Percentiles rank a stretch among this genome's conserved stretches.
Evolutionary conservation across 2,329 filamentous ascomycete species (phyloP).

Genomic region (Emmonsia crescens): DNA sequence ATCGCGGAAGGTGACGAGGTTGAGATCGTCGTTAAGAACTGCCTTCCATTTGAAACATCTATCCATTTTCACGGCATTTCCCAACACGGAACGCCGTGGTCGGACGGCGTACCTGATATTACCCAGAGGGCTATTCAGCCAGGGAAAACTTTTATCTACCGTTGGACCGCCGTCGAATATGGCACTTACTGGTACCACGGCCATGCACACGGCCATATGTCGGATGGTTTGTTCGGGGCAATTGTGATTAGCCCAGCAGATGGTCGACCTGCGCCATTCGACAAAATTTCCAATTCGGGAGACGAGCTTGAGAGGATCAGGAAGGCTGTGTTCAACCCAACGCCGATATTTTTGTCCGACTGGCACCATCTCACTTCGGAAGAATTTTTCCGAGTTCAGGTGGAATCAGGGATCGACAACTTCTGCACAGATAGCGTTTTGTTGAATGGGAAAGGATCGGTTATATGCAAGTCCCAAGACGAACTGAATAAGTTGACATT

Average conservation of each 20-base stretch:
- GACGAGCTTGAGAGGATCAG: slow-evolving; percentile 31
- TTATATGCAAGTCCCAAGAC: slow-evolving; percentile 40
- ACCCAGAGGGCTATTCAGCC: slow-evolving; percentile 16
- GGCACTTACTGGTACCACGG: slow-evolving; percentile 30
- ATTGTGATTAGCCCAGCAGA: slow-evolving; percentile 35
- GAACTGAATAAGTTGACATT: slow-evolving; percentile 29
- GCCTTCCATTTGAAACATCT: slow-evolving; percentile 10
- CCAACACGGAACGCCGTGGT: slow-evolving; percentile 14
- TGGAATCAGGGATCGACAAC: slow-evolving; percentile 23
- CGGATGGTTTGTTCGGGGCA: slow-evolving; percentile 46
- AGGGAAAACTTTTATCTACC: slow-evolving; percentile 21
- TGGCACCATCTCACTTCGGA: slow-evolving; percentile 42
- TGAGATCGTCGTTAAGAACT: slow-evolving; percentile 13
- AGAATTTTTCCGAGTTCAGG: slow-evolving; percentile 21
- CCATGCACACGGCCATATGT: slow-evolving; percentile 39
- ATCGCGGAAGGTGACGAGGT: slow-evolving; percentile 8
- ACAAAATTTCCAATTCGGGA: slow-evolving; percentile 32
- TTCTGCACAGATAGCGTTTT: slow-evolving; percentile 50
- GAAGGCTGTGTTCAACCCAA: slow-evolving; percentile 34
- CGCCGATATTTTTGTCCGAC: slow-evolving; percentile 42
- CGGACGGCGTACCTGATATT: slow-evolving; percentile 15
- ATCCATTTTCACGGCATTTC: slow-evolving; percentile 29
- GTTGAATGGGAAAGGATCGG: slow-evolving; percentile 49
- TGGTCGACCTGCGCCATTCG: slow-evolving; percentile 35
- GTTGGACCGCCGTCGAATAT: slow-evolving; percentile 26